A percentile compares a stretch with the other conserved stretches of the same genome.
These are phyloP conservation scores for Agroathelia rolfsii DNA, from an alignment of 1,284 basidiomycete genomes.

Conservation along the genomic window DNA sequence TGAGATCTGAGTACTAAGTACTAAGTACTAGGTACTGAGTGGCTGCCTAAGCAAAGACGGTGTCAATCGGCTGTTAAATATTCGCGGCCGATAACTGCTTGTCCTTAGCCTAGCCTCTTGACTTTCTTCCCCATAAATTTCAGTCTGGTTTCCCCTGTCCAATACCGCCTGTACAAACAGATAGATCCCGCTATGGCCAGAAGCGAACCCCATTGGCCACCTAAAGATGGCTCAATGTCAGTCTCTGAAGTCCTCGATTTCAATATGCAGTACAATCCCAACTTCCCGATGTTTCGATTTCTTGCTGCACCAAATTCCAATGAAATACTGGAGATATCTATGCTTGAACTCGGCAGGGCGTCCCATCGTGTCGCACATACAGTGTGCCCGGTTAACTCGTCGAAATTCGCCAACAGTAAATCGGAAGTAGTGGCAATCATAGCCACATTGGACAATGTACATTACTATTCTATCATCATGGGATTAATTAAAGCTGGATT, in stretches of 20 bases:
- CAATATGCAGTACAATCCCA: neutral
- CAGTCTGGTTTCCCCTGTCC: too few relatives aligned
- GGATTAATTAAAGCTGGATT: conserved; percentile 23
- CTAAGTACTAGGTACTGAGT: too few relatives aligned
- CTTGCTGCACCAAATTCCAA: too few relatives aligned
- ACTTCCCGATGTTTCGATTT: neutral
- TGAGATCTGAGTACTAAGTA: too few relatives aligned
- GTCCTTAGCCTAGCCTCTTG: too few relatives aligned
- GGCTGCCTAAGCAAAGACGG: too few relatives aligned
- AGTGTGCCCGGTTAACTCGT: conserved; percentile 20
- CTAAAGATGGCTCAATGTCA: conserved; percentile 1
- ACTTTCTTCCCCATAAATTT: too few relatives aligned
- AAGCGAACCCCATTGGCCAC: conserved; percentile 1
- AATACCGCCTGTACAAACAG: too few relatives aligned
- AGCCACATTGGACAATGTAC: conserved; percentile 19
- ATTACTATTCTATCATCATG: conserved; percentile 21
- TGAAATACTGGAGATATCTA: too few relatives aligned
- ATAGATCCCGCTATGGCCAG: too few relatives aligned
- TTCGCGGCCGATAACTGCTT: too few relatives aligned
- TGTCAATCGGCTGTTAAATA: too few relatives aligned
- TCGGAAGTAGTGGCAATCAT: conserved; percentile 23
- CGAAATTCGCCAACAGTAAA: conserved; percentile 14
- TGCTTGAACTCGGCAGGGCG: conserved; percentile 16
- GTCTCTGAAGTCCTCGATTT: conserved; percentile 1
- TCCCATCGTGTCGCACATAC: conserved; percentile 23